These are phyloP conservation scores for Cadophora gregata DNA, from an alignment of 2,329 filamentous ascomycete species.

Conservation along the genomic window DNA sequence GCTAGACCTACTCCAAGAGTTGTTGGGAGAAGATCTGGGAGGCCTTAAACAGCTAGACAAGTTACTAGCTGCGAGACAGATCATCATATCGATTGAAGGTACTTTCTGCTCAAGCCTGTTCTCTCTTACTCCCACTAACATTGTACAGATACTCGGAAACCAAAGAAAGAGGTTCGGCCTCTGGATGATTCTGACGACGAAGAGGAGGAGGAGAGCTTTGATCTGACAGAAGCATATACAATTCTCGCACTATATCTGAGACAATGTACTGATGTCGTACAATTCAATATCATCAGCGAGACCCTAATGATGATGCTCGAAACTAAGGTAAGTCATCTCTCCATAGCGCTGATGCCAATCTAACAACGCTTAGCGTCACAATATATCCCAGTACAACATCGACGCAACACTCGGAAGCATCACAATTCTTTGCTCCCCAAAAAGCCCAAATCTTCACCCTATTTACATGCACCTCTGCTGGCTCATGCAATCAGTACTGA, in stretches of 20 bases:
- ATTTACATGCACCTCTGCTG: constrained; percentile 50
- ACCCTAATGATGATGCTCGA: constrained; percentile 43
- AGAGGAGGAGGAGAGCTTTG: constrained; percentile 30
- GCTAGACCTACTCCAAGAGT: constrained; percentile 33
- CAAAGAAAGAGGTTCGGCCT: constrained; percentile 4
- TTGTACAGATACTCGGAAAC: constrained; percentile 34
- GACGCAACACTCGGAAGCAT: constrained; percentile 44
- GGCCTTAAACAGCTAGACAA: constrained; percentile 35
- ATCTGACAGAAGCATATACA: constrained; percentile 39
- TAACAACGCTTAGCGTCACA: constrained; percentile 34
- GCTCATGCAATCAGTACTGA: constrained; percentile 61
- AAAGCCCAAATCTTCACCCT: constrained; percentile 35
- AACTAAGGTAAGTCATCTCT: constrained; percentile 38
- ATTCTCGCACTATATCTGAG: constrained; percentile 35
- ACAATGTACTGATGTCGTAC: constrained; percentile 35
- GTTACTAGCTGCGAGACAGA: constrained; percentile 35
- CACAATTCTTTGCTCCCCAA: constrained; percentile 42
- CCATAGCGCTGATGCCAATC: neutral
- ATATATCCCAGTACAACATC: constrained; percentile 44
- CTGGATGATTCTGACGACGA: constrained; percentile 21
- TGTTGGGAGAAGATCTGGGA: constrained; percentile 28
- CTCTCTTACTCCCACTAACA: neutral
- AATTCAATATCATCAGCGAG: constrained; percentile 42
- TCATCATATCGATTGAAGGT: constrained; percentile 41
- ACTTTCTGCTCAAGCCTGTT: constrained; percentile 11